Base-by-base conservation (phyloP, 2,329 filamentous ascomycete genomes). In the Stemphylium vesicarium region DNA sequence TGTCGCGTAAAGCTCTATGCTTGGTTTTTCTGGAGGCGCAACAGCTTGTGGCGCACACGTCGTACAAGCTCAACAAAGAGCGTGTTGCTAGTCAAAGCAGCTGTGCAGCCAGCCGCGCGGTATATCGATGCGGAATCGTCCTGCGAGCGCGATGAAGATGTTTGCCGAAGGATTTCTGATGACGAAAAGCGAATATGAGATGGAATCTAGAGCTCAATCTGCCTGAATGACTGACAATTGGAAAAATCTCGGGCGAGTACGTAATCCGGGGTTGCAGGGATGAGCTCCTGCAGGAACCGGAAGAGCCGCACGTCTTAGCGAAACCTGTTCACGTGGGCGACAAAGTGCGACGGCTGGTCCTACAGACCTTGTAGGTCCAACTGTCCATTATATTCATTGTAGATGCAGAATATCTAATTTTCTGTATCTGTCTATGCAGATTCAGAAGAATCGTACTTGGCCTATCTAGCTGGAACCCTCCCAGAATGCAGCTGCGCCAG, bases 401-500 rank as follows among this genome's bases (percentile, higher is more conserved):
- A 11, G 29, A 4, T 10, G 36, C 18, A 18, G 5, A 12, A 15
- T 26, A 9, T 46, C 11, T 38, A 33, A 4, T 44, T 24, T 40
- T 10, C 9, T 44, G 12, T 45, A 7, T 7, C 26, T 13, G 8
- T 47, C 11, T 24, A 15, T 24, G 18, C 15, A 16, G 11, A n/a
- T 18, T 18, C 12, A 35, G 6, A n/a, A 22, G 32, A 1, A 26
- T 24, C 2, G 13, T 11, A 8, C 10, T 36, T 13, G 18, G 32
- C 10, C 37, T 13, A 29, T 47, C 48, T 64, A 70, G 31, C 64
- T 64, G 36, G 53, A 59, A 11, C 61, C 66, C 58, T 76, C 60
- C 77, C 76, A 78, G 53, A 77, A 77, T 39, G 72, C 77, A 15
- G 80, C 79, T 31, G 63, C 65, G 2, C 53, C 85, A 56, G 81